Percentiles rank a stretch among this genome's conserved stretches.
Conservation (phyloP, 129 eudicot species). For the Chrysanthemum makinoi region DNA sequence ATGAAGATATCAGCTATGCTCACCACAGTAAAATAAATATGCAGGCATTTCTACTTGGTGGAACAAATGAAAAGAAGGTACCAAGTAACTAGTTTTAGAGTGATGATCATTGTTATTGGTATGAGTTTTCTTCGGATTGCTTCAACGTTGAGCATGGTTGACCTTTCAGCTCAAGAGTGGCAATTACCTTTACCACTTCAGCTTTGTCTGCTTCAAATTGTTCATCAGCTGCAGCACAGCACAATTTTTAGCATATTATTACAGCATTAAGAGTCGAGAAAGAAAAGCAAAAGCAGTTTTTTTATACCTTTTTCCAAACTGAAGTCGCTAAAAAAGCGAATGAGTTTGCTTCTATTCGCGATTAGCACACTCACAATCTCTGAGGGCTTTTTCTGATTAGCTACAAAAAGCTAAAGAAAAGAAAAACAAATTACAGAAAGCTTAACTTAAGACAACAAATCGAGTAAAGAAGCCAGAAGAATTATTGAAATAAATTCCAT, state of each 20-base stretch:
- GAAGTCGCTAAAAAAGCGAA: conserved; percentile 50
- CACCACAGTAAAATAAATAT: conserved; percentile 22
- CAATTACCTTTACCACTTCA: conserved; percentile 63
- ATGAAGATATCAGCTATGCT: conserved; percentile 18
- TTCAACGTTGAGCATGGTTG: conserved; percentile 31
- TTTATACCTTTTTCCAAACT: conserved; percentile 49
- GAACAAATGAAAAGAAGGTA: conserved; percentile 12
- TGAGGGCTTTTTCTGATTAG: conserved; percentile 57
- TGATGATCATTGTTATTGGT: conserved; percentile 7
- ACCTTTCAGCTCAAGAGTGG: conserved; percentile 40
- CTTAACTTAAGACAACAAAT: not conserved
- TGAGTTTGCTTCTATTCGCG: conserved; percentile 60
- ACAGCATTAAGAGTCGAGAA: not conserved
- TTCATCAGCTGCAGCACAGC: conserved; percentile 40
- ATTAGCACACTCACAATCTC: conserved; percentile 54
- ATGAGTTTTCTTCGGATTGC: conserved; percentile 37
- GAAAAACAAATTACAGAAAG: not conserved
- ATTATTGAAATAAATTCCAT: not conserved
- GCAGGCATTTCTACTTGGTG: conserved; percentile 29
- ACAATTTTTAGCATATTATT: conserved; percentile 17
- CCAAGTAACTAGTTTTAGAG: conserved; percentile 14
- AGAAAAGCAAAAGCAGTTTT: not conserved
- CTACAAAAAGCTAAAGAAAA: conserved; percentile 46
- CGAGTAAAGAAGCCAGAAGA: not conserved
- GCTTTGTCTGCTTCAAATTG: conserved; percentile 58